phyloP scores from a whole-genome alignment of 2,329 filamentous ascomycete species.

The Laburnicola sp. region DNA sequence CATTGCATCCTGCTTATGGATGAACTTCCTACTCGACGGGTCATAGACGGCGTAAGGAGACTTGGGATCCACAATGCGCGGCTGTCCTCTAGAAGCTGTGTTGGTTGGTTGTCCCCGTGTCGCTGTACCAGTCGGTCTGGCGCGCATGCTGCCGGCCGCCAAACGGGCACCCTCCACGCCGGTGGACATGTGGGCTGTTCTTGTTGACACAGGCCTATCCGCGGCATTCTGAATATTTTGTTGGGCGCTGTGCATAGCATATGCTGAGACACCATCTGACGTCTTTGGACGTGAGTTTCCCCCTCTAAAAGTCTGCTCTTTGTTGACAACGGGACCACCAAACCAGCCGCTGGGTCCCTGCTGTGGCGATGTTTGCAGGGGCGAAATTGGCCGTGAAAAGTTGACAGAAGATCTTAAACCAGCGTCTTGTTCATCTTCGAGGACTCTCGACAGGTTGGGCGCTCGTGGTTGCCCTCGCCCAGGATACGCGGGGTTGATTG shows the following conservation, averaged over 20 bases:
- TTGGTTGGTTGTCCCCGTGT: constrained; percentile 34
- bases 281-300: constrained; percentile 33
- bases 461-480: constrained; percentile 31
- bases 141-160: constrained; percentile 57
- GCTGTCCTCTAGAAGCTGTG: constrained; percentile 11
- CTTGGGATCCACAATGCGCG: constrained; percentile 40
- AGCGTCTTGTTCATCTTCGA: constrained; percentile 48
- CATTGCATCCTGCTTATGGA: constrained; percentile 44
- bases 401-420: constrained; percentile 53
- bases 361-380: constrained; percentile 44
- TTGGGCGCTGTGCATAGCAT: constrained; percentile 29
- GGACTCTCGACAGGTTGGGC: constrained; percentile 48
- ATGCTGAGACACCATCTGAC: constrained; percentile 23
- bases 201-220: constrained; percentile 47
- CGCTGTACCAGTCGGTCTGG: constrained; percentile 53
- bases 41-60: constrained; percentile 44
- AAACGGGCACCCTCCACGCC: constrained; percentile 47
- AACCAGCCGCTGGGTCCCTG: constrained; percentile 44
- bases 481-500: constrained; percentile 7
- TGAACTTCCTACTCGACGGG: constrained; percentile 43
- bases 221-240: constrained; percentile 43
- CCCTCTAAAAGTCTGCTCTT: constrained; percentile 35
- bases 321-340: constrained; percentile 41
- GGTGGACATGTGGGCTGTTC: constrained; percentile 43
- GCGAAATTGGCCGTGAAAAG: constrained; percentile 58